A percentile compares a stretch with the other conserved stretches of the same genome.
These are phyloP conservation scores for Kalaharituber pfeilii DNA, from an alignment of 2,329 filamentous ascomycete genomes.

Conservation along the genomic window DNA sequence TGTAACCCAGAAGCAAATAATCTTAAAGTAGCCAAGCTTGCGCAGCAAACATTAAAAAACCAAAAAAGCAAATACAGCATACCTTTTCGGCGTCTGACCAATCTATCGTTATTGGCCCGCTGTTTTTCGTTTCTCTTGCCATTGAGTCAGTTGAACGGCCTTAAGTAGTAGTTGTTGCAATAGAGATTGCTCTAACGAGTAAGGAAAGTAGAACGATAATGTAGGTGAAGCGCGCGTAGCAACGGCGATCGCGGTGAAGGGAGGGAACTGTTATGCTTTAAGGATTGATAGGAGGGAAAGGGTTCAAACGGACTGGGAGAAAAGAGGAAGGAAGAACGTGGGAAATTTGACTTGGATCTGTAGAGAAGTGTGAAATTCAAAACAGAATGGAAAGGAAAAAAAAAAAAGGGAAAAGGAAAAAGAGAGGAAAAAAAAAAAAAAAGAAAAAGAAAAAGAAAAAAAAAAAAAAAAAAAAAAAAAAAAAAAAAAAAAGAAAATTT, in stretches of 20 bases:
- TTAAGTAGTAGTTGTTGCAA: background rate
- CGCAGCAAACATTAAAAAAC: no score
- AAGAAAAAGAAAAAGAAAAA: background rate
- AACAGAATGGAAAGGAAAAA: background rate
- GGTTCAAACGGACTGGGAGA: no score
- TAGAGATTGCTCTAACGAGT: background rate
- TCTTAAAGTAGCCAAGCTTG: no score
- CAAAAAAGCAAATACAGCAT: no score
- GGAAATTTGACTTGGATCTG: background rate
- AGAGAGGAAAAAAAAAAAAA: background rate
- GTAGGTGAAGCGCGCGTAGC: background rate
- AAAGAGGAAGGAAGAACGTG: no score
- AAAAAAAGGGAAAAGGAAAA: background rate
- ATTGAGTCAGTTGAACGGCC: background rate
- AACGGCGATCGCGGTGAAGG: background rate
- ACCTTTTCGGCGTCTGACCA: background rate
- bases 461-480: slow-evolving; percentile 1
- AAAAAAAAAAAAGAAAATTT: no score
- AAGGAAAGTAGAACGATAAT: background rate
- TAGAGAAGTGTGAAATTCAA: background rate
- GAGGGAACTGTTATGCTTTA: background rate
- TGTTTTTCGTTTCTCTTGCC: background rate
- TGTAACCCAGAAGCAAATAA: background rate
- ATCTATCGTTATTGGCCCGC: background rate
- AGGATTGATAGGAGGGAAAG: no score